These are phyloP conservation scores for Amauroascus verrucosus DNA, from an alignment of 2,329 filamentous ascomycete species.

Conservation along the genomic window DNA sequence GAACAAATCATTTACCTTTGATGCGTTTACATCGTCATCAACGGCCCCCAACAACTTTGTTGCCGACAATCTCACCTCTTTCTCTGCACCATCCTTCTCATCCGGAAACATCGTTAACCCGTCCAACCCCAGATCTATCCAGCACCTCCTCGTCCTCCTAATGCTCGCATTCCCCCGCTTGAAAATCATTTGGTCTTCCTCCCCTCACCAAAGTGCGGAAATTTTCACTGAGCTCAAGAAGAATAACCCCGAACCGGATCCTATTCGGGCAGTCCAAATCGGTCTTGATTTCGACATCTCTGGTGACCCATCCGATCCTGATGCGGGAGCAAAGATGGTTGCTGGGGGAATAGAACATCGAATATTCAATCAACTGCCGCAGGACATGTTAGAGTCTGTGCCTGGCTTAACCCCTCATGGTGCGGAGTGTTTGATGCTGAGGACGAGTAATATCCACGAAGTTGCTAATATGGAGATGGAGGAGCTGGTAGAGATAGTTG, in stretches of 20 bases:
- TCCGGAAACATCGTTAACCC: constrained; percentile 54
- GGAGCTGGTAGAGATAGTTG: constrained; percentile 64
- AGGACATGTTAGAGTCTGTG: constrained; percentile 79
- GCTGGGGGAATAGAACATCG: constrained; percentile 48
- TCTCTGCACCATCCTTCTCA: constrained; percentile 45
- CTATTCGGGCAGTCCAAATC: constrained; percentile 70
- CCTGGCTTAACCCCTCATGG: constrained; percentile 77
- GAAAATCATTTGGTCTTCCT: constrained; percentile 86
- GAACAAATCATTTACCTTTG: constrained; percentile 92
- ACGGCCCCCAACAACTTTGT: constrained; percentile 30
- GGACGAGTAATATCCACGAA: constrained; percentile 66
- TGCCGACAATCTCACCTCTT: constrained; percentile 45
- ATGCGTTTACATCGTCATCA: constrained; percentile 43
- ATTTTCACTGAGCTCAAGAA: constrained; percentile 93
- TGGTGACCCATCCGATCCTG: constrained; percentile 12
- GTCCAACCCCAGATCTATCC: constrained; percentile 60
- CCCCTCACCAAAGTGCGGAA: constrained; percentile 90
- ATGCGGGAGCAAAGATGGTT: constrained; percentile 43
- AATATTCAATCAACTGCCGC: constrained; percentile 70
- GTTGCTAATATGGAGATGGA: constrained; percentile 74
- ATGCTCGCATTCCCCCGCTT: constrained; percentile 84
- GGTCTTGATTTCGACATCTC: constrained; percentile 55
- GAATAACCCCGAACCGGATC: constrained; percentile 80
- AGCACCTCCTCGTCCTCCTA: constrained; percentile 82
- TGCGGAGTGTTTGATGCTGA: constrained; percentile 58